Evolutionary conservation across 2,329 filamentous ascomycete genomes (phyloP).

Genomic region (Penicillium rolfsii): DNA sequence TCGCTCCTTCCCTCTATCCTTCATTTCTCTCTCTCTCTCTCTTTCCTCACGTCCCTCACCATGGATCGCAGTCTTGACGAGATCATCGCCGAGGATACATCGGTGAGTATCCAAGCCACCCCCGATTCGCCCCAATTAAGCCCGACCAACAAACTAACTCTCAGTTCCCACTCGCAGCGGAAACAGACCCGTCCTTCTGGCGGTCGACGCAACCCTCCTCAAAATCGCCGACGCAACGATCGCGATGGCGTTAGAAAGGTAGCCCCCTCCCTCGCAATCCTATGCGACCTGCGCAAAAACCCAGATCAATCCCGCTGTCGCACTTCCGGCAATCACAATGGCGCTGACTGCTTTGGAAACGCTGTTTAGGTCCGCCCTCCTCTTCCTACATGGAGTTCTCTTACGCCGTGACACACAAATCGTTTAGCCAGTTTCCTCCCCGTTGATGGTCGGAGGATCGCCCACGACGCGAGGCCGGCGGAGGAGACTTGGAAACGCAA

Average conservation of each 20-base stretch:
- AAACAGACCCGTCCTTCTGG: constrained; percentile 34
- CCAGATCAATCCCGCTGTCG: not conserved
- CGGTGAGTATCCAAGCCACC: constrained; percentile 43
- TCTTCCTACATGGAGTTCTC: constrained; percentile 40
- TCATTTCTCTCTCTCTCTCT: constrained; percentile 2
- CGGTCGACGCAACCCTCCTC: constrained; percentile 40
- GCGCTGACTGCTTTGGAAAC: constrained; percentile 16
- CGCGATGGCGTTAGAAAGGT: constrained; percentile 94
- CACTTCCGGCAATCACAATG: constrained; percentile 12
- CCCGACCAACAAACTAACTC: constrained; percentile 23
- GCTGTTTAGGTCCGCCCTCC: constrained; percentile 50
- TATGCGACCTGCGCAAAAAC: not conserved
- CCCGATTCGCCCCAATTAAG: constrained; percentile 4
- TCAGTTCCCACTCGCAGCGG: constrained; percentile 16
- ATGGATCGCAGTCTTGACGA: constrained; percentile 70
- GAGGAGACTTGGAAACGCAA: constrained; percentile 38
- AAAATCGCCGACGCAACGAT: constrained; percentile 71
- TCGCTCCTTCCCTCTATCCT: not conserved
- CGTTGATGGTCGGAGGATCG: constrained; percentile 31
- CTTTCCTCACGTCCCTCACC: constrained; percentile 23
- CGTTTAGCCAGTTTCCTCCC: constrained; percentile 31
- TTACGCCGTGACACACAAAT: constrained; percentile 41
- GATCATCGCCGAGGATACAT: constrained; percentile 63
- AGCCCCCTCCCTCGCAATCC: constrained; percentile 13
- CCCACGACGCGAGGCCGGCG: constrained; percentile 27